Base-by-base conservation (phyloP, 129 eudicot species). In the Centaurea solstitialis region DNA sequence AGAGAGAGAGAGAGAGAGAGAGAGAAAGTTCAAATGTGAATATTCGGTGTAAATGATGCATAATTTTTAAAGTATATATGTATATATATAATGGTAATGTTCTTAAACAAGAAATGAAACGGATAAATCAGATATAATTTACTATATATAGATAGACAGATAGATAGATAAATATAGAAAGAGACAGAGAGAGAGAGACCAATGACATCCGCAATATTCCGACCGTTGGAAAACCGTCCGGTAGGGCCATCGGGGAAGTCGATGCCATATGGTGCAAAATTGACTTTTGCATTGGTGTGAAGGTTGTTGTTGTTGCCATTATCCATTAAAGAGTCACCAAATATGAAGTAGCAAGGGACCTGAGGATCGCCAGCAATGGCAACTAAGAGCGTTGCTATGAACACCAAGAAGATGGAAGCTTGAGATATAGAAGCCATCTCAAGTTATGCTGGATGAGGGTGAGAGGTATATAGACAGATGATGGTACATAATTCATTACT, bases 241-340 rank as follows among this genome's bases (percentile, higher is more conserved):
- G 97, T 89, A 1, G 92, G 87, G 8, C 91, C 91, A 3, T 18
- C 81, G 0, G 89, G 88, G 69, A 82, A 89, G 81, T 93, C 98
- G 10, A 89, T 75, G 5, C 98, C 96, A 7, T 91, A 93, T 3
- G 96, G 98, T 15, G 71, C 76, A 26, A 59, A 91, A 76, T 93
- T 86, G 35, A 82, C 87, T 82, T 87, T 93, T 7, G 94, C 91
- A 68, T 28, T 8, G 1, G 96, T 88, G 41, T 5, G 40, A 40
- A 87, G 89, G 7, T 43, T 2, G 62, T 91, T 93, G 81, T 93
- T 91, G 65, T 93, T 93, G 73, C 97, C 98, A 71, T 87, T 89
- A 72, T 93, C 98, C 15, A 86, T 80, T 20, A 80, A 12, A 1
- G 94, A 93, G 41, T 93, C 98, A 10, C 98, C 96, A 47, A 91